Conservation (phyloP, 208 protist species). For the Wallacemonas collosoma region DNA sequence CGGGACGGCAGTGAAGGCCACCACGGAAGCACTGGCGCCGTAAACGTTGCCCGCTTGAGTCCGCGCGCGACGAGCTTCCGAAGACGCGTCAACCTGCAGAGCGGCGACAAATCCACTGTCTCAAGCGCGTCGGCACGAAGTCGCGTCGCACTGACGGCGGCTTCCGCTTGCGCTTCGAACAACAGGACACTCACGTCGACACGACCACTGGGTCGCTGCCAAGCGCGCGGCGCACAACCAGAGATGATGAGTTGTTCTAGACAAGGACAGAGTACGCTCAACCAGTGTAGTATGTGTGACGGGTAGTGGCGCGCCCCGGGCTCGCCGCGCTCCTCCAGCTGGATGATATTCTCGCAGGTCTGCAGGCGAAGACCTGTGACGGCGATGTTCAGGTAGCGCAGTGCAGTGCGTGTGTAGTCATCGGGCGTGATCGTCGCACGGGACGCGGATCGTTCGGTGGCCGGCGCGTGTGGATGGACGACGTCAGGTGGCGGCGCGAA, state of each 20-base stretch:
- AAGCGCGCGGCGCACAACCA: neutral
- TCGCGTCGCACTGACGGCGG: neutral
- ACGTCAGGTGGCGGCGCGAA: neutral
- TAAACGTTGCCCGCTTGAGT: neutral
- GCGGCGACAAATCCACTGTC: slow-evolving; percentile 6
- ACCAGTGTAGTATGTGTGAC: slow-evolving; percentile 1
- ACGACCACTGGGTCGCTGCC: neutral
- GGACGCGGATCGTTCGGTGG: too few species aligned
- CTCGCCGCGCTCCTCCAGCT: neutral
- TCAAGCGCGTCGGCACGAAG: neutral
- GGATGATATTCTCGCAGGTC: slow-evolving; percentile 1
- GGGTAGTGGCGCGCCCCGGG: neutral
- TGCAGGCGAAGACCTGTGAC: slow-evolving; percentile 3
- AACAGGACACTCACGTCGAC: too few species aligned
- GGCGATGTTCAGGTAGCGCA: slow-evolving; percentile 9
- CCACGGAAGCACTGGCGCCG: neutral
- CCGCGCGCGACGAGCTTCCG: slow-evolving; percentile 11
- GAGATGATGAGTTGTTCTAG: slow-evolving; percentile 7
- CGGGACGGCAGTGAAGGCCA: neutral
- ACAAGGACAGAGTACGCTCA: neutral
- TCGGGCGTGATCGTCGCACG: neutral
- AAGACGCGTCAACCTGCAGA: neutral
- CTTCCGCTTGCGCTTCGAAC: neutral
- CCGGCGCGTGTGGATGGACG: too few species aligned
- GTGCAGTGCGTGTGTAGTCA: neutral